These are phyloP conservation scores for Populus simonii DNA, from an alignment of 345 rosid genomes.

Conservation along the genomic window DNA sequence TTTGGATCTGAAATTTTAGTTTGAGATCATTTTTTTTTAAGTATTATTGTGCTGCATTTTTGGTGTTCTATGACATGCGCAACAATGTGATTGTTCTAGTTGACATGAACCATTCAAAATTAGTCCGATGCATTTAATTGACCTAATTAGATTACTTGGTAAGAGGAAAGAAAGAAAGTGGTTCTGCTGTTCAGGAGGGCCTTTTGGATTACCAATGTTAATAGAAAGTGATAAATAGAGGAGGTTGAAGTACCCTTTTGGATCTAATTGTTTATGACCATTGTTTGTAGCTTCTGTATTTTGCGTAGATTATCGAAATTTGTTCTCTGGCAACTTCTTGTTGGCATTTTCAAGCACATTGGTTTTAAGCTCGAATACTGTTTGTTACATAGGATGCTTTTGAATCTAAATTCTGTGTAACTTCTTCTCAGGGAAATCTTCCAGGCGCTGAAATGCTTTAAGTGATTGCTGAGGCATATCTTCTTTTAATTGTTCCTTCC, in stretches of 20 bases:
- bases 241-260: neutral
- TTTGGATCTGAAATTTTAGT: neutral
- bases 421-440: neutral
- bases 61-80: neutral
- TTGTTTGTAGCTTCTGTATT: neutral
- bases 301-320: neutral
- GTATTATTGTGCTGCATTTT: neutral
- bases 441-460: neutral
- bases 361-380: neutral
- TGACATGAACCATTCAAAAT: neutral
- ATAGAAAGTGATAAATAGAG: neutral
- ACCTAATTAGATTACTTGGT: neutral
- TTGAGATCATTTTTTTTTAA: neutral
- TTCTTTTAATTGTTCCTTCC: slow-evolving; percentile 9
- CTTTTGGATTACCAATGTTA: neutral
- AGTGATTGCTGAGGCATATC: slow-evolving; percentile 13
- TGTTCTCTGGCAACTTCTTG: neutral
- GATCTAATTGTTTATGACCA: neutral
- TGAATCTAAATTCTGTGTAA: neutral
- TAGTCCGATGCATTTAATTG: neutral
- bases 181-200: neutral
- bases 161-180: neutral
- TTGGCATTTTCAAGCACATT: neutral
- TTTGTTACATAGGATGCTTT: neutral
- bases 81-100: neutral